Evolutionary conservation across 768 basidiomycete genomes (phyloP).

Genomic region (Amanita pseudoporphyria): DNA sequence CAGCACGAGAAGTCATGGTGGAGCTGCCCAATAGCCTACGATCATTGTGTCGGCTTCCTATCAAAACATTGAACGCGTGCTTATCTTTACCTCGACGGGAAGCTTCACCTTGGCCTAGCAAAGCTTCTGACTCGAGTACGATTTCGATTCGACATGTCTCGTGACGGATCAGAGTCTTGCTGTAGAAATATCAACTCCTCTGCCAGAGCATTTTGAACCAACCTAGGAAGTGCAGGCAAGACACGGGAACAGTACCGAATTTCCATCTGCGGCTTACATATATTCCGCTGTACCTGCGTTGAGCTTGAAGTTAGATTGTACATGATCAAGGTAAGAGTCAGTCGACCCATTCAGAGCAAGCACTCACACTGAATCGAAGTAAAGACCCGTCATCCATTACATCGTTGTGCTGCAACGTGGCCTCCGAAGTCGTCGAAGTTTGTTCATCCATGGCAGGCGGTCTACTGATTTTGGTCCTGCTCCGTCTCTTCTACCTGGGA

Average conservation of each 20-base stretch:
- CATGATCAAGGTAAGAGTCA: slow-evolving; percentile 1
- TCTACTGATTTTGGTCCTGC: slow-evolving; percentile 1
- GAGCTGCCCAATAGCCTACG: slow-evolving; percentile 7
- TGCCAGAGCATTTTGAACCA: neutral
- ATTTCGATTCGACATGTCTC: neutral
- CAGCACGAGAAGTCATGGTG: slow-evolving; percentile 1
- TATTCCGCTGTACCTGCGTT: slow-evolving; percentile 2
- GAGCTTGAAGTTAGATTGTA: slow-evolving; percentile 1
- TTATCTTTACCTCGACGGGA: neutral
- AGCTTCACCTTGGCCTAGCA: neutral
- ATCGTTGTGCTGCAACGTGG: neutral
- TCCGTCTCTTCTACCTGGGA: slow-evolving; percentile 7
- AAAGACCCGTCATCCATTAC: slow-evolving; percentile 2
- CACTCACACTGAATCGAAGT: neutral
- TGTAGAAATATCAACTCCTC: neutral
- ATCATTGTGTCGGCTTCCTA: slow-evolving; percentile 6
- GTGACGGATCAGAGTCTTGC: neutral
- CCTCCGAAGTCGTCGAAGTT: neutral
- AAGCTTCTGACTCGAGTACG: neutral
- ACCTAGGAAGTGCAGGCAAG: neutral
- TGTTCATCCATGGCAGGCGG: neutral
- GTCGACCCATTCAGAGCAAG: neutral
- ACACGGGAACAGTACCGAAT: neutral
- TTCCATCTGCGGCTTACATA: neutral
- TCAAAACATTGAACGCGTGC: slow-evolving; percentile 7